Evolutionary conservation across 1,139 yeast species (phyloP).

Genomic region (Protomyces inundatus): DNA sequence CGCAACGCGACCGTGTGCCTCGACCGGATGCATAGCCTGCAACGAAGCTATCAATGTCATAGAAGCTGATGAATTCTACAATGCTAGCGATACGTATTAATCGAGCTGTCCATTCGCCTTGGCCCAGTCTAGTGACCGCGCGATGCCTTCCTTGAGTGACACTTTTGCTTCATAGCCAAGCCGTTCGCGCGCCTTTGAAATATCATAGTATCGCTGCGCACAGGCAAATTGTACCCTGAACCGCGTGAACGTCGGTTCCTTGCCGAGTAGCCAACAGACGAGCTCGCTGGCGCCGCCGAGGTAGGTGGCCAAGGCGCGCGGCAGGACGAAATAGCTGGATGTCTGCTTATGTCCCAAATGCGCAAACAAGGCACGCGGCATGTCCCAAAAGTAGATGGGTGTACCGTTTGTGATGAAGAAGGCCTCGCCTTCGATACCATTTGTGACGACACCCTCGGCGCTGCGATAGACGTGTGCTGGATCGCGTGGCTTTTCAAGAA

Average conservation of each 20-base stretch:
- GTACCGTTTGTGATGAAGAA: conserved; percentile 90
- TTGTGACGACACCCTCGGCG: conserved; percentile 33
- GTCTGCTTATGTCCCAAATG: conserved; percentile 65
- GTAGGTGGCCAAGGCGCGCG: conserved; percentile 64
- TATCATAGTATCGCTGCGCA: conserved; percentile 93
- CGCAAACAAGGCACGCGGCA: conserved; percentile 95
- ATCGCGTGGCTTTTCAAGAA: conserved; percentile 42
- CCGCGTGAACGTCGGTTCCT: conserved; percentile 93
- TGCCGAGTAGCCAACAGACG: conserved; percentile 48
- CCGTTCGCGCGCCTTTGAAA: conserved; percentile 70
- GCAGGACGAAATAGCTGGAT: conserved; percentile 68
- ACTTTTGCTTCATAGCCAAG: conserved; percentile 80
- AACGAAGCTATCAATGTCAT: too few relatives aligned
- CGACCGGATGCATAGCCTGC: background rate
- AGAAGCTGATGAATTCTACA: too few relatives aligned
- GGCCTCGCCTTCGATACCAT: conserved; percentile 68
- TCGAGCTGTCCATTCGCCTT: background rate
- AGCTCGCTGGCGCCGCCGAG: conserved; percentile 75
- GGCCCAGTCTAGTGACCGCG: conserved; percentile 68
- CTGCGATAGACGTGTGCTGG: background rate
- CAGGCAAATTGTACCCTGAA: conserved; percentile 89
- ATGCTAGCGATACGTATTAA: too few relatives aligned
- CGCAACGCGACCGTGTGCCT: background rate
- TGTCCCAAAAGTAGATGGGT: conserved; percentile 94
- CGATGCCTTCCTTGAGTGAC: conserved; percentile 74